A percentile compares a stretch with the other conserved stretches of the same genome.
These are phyloP conservation scores for Stemphylium vesicarium DNA, from an alignment of 2,329 filamentous ascomycete genomes.

Conservation along the genomic window DNA sequence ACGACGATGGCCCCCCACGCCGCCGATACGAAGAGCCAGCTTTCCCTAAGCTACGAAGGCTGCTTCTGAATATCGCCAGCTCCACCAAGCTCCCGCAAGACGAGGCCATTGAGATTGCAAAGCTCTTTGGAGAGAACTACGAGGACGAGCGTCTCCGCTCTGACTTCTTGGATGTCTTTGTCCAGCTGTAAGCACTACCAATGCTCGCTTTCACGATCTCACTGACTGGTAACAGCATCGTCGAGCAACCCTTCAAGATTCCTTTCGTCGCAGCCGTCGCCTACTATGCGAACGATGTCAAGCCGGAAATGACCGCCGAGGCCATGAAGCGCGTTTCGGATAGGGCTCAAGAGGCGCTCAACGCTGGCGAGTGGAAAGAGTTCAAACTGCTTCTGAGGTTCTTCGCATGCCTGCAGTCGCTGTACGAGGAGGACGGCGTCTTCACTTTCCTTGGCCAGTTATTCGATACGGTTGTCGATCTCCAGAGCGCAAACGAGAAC, in stretches of 20 bases:
- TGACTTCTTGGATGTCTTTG: conserved; percentile 73
- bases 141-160: conserved; percentile 77
- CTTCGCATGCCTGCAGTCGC: conserved; percentile 80
- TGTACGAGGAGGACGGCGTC: conserved; percentile 82
- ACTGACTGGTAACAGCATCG: conserved; percentile 55
- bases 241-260: conserved; percentile 97
- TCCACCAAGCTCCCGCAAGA: conserved; percentile 46
- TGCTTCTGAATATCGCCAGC: conserved; percentile 48
- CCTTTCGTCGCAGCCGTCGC: conserved; percentile 88
- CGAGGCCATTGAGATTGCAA: conserved; percentile 52
- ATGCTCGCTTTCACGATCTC: not conserved
- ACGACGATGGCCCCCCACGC: conserved; percentile 34
- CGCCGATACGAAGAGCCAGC: conserved; percentile 46
- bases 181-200: conserved; percentile 68
- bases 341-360: conserved; percentile 70
- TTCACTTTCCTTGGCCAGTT: conserved; percentile 86
- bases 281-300: conserved; percentile 77
- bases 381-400: conserved; percentile 92
- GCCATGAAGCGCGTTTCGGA: conserved; percentile 69
- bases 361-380: conserved; percentile 81
- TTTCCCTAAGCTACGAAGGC: conserved; percentile 42
- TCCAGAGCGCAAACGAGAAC: conserved; percentile 91
- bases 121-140: conserved; percentile 76
- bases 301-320: conserved; percentile 74
- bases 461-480: conserved; percentile 87